Evolutionary conservation across 306 rosid genomes (phyloP).

Genomic region (Sphenostylis stenocarpa): DNA sequence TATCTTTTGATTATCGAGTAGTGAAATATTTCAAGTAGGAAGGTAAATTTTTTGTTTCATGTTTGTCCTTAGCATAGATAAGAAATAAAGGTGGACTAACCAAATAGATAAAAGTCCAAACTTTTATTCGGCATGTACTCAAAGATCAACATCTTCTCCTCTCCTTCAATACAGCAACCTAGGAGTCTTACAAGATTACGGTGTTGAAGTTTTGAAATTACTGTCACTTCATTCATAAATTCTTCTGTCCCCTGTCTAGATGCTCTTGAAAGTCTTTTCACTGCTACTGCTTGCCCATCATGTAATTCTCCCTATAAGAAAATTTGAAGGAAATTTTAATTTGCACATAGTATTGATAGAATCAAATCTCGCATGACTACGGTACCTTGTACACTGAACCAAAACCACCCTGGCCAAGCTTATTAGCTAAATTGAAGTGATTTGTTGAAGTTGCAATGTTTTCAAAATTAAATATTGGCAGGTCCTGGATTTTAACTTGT

Average conservation of each 20-base stretch:
- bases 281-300: neutral
- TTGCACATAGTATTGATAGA: neutral
- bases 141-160: conserved; percentile 38
- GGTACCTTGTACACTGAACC: neutral
- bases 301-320: neutral
- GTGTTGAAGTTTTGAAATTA: neutral
- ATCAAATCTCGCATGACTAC: neutral
- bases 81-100: neutral
- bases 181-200: neutral
- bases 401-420: neutral
- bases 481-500: neutral
- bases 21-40: too few relatives aligned
- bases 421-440: neutral
- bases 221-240: neutral
- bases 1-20: too few relatives aligned
- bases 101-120: conserved; percentile 7
- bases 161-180: conserved; percentile 32
- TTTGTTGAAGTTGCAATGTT: neutral
- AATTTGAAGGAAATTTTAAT: neutral
- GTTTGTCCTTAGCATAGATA: neutral
- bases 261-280: neutral
- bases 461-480: neutral
- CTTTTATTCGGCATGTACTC: conserved; percentile 46
- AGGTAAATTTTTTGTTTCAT: neutral
- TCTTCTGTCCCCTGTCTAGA: neutral